These are phyloP conservation scores for Senecio squalidus DNA, from an alignment of 140 eudicot genomes.

Conservation along the genomic window DNA sequence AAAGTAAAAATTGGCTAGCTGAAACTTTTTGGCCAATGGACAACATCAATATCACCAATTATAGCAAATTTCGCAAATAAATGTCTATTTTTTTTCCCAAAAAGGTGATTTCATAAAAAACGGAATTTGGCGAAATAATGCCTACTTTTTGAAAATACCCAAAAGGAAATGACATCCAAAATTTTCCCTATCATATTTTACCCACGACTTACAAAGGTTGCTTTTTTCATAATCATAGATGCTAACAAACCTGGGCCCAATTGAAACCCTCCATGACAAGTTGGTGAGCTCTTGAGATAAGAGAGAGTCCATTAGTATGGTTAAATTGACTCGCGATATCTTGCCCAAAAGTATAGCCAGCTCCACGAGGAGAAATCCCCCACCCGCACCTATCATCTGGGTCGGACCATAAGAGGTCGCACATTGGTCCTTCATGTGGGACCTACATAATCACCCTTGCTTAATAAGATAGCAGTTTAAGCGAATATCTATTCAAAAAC, in stretches of 20 bases:
- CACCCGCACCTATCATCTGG: slow-evolving; percentile 88
- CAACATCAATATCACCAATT: too few relatives aligned
- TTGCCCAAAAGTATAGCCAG: slow-evolving; percentile 82
- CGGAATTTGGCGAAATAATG: too few relatives aligned
- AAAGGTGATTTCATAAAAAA: too few relatives aligned
- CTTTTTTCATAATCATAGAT: background rate
- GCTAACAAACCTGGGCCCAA: slow-evolving; percentile 72
- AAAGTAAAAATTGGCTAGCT: too few relatives aligned
- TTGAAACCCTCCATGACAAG: slow-evolving; percentile 84
- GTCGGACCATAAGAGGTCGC: slow-evolving; percentile 86
- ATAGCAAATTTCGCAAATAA: too few relatives aligned
- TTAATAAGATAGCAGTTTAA: too few relatives aligned
- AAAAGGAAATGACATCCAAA: too few relatives aligned
- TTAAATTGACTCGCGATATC: slow-evolving; percentile 72
- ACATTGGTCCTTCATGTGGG: slow-evolving; percentile 92
- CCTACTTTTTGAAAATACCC: too few relatives aligned
- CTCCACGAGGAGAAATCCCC: slow-evolving; percentile 90
- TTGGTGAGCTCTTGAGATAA: slow-evolving; percentile 81
- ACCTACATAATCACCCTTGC: slow-evolving; percentile 46
- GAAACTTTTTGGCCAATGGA: too few relatives aligned
- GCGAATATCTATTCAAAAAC: background rate
- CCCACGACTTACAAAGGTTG: background rate
- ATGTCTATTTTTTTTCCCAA: too few relatives aligned
- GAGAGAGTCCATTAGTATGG: slow-evolving; percentile 72
- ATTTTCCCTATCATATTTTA: too few relatives aligned